A percentile compares a stretch with the other conserved stretches of the same genome.
Conservation (phyloP, 179 eudicot species). For the Silene vulgaris region DNA sequence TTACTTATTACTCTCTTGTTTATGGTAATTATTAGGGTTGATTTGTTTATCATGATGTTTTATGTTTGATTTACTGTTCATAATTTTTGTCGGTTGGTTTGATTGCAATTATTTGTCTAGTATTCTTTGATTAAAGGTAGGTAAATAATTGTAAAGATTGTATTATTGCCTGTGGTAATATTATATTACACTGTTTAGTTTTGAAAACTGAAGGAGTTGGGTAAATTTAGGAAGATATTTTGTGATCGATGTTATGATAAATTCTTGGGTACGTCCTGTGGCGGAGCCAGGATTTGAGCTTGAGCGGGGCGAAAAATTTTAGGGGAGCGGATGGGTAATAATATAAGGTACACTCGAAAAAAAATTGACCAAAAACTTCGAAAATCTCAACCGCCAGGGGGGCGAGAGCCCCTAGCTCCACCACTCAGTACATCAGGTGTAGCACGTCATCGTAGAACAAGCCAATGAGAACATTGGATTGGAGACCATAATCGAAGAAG, state of each 20-base stretch:
- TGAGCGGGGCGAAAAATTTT: too few species aligned
- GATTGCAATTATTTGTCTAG: not conserved
- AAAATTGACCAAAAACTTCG: too few species aligned
- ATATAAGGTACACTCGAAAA: too few species aligned
- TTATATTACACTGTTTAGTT: not conserved
- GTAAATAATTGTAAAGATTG: not conserved
- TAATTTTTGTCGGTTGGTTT: not conserved
- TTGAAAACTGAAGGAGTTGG: not conserved
- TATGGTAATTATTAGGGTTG: not conserved
- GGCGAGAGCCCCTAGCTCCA: too few species aligned
- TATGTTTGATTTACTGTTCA: not conserved
- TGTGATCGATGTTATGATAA: not conserved
- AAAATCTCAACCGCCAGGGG: too few species aligned
- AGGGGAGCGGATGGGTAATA: too few species aligned
- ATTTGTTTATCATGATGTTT: not conserved
- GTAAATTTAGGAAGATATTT: not conserved
- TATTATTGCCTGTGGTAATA: not conserved
- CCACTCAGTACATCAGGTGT: too few species aligned
- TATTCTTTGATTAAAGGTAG: not conserved
- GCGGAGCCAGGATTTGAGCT: too few species aligned
- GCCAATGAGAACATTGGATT: too few species aligned
- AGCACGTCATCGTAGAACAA: too few species aligned
- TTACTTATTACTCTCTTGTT: not conserved
- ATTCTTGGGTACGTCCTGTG: not conserved
- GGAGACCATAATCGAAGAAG: too few species aligned